phyloP scores from a whole-genome alignment of 2,329 filamentous ascomycete genomes.

The Sclerotinia subarctica region DNA sequence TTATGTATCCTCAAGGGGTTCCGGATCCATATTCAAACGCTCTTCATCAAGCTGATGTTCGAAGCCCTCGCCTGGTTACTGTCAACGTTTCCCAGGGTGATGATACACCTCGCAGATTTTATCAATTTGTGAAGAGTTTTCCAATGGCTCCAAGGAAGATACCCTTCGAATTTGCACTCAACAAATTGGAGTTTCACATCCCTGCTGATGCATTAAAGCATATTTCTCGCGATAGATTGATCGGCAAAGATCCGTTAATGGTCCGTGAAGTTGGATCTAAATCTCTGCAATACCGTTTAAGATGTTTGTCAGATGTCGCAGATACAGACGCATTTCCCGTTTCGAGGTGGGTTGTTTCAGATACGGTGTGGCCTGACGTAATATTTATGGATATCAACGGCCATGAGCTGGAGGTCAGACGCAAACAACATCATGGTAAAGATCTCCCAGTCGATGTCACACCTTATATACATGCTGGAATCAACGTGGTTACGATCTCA shows the following conservation, averaged over 20 bases:
- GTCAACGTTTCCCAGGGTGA: slow-evolving; percentile 28
- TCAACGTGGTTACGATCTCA: slow-evolving; percentile 29
- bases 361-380: slow-evolving; percentile 67
- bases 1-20: slow-evolving; percentile 40
- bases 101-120: slow-evolving; percentile 39
- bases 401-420: slow-evolving; percentile 50
- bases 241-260: slow-evolving; percentile 30
- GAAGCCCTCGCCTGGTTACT: slow-evolving; percentile 47
- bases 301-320: slow-evolving; percentile 52
- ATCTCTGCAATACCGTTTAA: slow-evolving; percentile 63
- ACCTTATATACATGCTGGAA: slow-evolving; percentile 37
- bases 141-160: slow-evolving; percentile 45
- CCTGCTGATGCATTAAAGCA: slow-evolving; percentile 24
- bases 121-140: slow-evolving; percentile 56
- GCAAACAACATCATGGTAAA: slow-evolving; percentile 69
- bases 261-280: slow-evolving; percentile 46
- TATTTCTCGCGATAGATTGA: slow-evolving; percentile 31
- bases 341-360: slow-evolving; percentile 58
- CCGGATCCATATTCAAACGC: slow-evolving; percentile 47
- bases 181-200: slow-evolving; percentile 40
- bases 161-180: slow-evolving; percentile 34
- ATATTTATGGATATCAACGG: slow-evolving; percentile 69
- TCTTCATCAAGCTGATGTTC: slow-evolving; percentile 58
- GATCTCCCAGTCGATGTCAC: slow-evolving; percentile 77
- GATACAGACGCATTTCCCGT: slow-evolving; percentile 38